Conservation (phyloP, 345 rosid genomes). For the Citrus reticulata region DNA sequence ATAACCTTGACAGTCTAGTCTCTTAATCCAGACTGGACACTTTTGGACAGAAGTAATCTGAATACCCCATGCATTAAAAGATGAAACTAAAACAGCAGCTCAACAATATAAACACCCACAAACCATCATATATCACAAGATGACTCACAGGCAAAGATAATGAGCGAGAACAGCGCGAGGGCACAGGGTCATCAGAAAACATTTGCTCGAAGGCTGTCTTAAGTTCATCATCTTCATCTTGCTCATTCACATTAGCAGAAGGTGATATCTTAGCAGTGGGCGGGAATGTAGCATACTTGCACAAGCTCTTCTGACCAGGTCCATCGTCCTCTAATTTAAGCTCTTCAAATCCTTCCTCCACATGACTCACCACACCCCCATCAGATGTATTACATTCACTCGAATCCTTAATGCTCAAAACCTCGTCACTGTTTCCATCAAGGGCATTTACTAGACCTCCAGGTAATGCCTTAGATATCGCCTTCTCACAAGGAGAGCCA, state of each 20-base stretch:
- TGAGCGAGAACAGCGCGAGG: constrained; percentile 2
- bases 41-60: background rate
- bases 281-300: constrained; percentile 27
- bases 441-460: constrained; percentile 34
- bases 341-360: constrained; percentile 30
- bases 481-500: constrained; percentile 23
- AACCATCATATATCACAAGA: background rate
- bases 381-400: constrained; percentile 28
- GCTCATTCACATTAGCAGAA: constrained; percentile 24
- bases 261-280: constrained; percentile 7
- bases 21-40: too few species aligned
- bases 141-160: constrained; percentile 36
- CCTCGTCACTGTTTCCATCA: constrained; percentile 19
- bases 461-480: background rate
- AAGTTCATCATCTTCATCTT: constrained; percentile 31
- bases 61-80: background rate
- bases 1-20: background rate
- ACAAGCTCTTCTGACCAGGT: constrained; percentile 20
- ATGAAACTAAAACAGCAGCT: background rate
- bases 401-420: constrained; percentile 22
- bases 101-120: constrained; percentile 1
- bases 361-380: constrained; percentile 33
- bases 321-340: constrained; percentile 15
- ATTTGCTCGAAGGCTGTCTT: constrained; percentile 31
- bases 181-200: constrained; percentile 27